These are phyloP conservation scores for Komagataella pseudopastoris DNA, from an alignment of 805 yeast species.

Conservation along the genomic window DNA sequence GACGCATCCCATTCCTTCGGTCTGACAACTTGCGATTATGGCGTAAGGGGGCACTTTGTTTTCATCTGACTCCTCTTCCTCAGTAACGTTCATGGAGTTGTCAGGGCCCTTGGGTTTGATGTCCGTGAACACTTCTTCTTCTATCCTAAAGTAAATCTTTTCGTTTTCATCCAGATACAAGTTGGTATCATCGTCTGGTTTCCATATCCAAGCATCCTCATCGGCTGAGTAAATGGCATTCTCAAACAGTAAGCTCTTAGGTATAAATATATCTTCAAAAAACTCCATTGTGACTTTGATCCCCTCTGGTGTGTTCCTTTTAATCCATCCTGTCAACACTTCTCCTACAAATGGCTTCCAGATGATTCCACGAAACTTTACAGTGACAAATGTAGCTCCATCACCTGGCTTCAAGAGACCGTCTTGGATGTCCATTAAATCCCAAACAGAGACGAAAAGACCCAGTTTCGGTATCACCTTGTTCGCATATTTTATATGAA, in stretches of 20 bases:
- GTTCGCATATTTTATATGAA: conserved; percentile 77
- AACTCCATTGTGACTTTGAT: conserved; percentile 75
- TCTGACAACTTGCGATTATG: conserved; percentile 78
- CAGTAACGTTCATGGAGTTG: conserved; percentile 18
- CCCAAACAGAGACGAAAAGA: conserved; percentile 75
- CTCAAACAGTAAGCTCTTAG: conserved; percentile 72
- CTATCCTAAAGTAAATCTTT: conserved; percentile 81
- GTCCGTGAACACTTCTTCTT: conserved; percentile 75
- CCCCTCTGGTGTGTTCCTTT: conserved; percentile 80
- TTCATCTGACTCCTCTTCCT: conserved; percentile 19
- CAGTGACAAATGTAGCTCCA: conserved; percentile 74
- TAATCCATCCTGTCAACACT: conserved; percentile 83
- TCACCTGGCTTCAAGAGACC: conserved; percentile 91
- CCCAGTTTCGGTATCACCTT: conserved; percentile 79
- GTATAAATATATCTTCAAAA: conserved; percentile 87
- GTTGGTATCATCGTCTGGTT: conserved; percentile 54
- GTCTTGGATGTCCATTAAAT: conserved; percentile 66
- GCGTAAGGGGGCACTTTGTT: conserved; percentile 63
- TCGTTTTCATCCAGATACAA: conserved; percentile 84
- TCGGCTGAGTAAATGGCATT: conserved; percentile 24
- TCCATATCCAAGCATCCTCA: conserved; percentile 96
- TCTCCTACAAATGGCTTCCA: conserved; percentile 96
- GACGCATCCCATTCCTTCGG: conserved; percentile 93
- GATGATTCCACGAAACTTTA: conserved; percentile 59
- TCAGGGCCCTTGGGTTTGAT: conserved; percentile 67